A percentile compares a stretch with the other conserved stretches of the same genome.
These are phyloP conservation scores for Stropharia rugosoannulata DNA, from an alignment of 768 basidiomycete species.

Conservation along the genomic window DNA sequence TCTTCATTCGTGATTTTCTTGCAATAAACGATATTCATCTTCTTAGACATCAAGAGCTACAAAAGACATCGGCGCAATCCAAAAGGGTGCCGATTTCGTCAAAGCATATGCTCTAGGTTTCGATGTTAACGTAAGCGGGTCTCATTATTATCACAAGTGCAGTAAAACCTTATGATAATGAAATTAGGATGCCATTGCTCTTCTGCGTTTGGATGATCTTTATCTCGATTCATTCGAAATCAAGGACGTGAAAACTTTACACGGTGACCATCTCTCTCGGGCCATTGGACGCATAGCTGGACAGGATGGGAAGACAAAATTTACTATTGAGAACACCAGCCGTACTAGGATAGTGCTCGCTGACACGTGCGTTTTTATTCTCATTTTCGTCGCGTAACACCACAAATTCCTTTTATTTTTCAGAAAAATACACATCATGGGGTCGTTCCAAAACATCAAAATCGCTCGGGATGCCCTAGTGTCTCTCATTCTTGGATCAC, in stretches of 20 bases:
- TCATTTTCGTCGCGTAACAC: neutral
- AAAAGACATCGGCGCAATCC: conserved; percentile 88
- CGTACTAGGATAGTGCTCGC: conserved; percentile 98
- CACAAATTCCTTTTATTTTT: conserved; percentile 8
- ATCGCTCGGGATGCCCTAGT: conserved; percentile 96
- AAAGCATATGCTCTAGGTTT: conserved; percentile 95
- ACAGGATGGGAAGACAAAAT: conserved; percentile 98
- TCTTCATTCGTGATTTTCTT: neutral
- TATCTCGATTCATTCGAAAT: conserved; percentile 99
- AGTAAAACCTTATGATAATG: neutral
- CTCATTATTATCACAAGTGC: neutral
- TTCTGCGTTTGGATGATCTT: conserved; percentile 92
- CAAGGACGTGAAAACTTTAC: conserved; percentile 97
- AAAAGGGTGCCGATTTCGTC: conserved; percentile 97
- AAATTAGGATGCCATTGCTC: conserved; percentile 86
- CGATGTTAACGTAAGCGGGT: conserved; percentile 76
- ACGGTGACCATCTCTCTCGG: conserved; percentile 97
- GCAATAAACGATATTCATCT: neutral
- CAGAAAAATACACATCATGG: conserved; percentile 98
- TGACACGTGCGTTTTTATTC: conserved; percentile 74
- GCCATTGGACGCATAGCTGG: conserved; percentile 99
- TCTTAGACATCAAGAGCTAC: conserved; percentile 90
- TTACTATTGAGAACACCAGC: conserved; percentile 96
- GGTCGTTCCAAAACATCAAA: conserved; percentile 98
- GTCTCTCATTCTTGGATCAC: conserved; percentile 91